Percentiles rank a stretch among this genome's conserved stretches.
phyloP scores from a whole-genome alignment of 2,329 filamentous ascomycete species.

The Shiraia bambusicola region DNA sequence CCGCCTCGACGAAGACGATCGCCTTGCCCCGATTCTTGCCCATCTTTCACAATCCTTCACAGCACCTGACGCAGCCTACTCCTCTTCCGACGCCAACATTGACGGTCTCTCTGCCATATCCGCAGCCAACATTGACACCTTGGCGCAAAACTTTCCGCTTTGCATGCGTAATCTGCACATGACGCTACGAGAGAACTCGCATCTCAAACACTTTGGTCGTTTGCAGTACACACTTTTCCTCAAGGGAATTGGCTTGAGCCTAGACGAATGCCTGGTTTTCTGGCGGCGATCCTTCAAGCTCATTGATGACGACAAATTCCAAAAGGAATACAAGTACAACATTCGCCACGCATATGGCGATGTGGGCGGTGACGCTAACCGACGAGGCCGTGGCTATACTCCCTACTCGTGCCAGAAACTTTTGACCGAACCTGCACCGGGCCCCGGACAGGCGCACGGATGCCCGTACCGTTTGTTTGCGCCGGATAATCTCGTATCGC shows the following conservation, averaged over 20 bases:
- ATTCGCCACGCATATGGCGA: conserved; percentile 93
- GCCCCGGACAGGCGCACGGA: conserved; percentile 87
- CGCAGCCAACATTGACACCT: conserved; percentile 67
- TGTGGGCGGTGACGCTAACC: conserved; percentile 87
- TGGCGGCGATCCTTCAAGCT: conserved; percentile 86
- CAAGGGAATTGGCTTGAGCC: conserved; percentile 86
- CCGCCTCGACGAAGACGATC: conserved; percentile 92
- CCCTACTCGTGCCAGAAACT: conserved; percentile 96
- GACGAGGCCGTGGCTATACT: conserved; percentile 82
- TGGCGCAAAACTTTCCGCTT: conserved; percentile 80
- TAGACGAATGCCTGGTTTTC: conserved; percentile 91
- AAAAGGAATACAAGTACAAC: conserved; percentile 97
- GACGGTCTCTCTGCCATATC: conserved; percentile 68
- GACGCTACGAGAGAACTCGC: conserved; percentile 79
- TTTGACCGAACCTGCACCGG: conserved; percentile 82
- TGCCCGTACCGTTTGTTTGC: conserved; percentile 95
- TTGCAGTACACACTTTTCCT: conserved; percentile 95
- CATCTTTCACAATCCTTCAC: conserved; percentile 96
- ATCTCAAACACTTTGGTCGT: conserved; percentile 90
- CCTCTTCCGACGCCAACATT: conserved; percentile 68
- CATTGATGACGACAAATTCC: conserved; percentile 90
- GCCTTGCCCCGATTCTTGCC: conserved; percentile 71
- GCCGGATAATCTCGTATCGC: conserved; percentile 75
- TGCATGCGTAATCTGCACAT: conserved; percentile 94
- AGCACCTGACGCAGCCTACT: conserved; percentile 83